phyloP scores from a whole-genome alignment of 1,139 yeast genomes.

The Geotrichum australiense region DNA sequence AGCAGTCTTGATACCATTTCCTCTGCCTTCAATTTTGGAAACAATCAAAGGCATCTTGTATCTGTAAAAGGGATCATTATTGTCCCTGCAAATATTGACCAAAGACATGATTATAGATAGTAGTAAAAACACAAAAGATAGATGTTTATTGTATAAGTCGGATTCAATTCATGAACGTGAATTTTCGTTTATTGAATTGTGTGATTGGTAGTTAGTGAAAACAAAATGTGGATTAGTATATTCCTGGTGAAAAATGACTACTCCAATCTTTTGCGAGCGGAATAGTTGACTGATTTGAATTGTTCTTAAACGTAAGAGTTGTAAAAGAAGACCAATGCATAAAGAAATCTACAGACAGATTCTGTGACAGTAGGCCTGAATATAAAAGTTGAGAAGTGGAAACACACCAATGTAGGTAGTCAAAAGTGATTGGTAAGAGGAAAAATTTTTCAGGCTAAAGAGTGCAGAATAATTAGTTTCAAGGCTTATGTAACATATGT shows the following conservation, averaged over 20 bases:
- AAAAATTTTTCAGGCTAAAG: no score
- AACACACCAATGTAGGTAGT: background rate
- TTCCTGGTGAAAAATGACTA: slow-evolving; percentile 13
- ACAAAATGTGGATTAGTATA: slow-evolving; percentile 5
- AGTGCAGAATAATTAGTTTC: no score
- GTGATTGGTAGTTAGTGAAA: background rate
- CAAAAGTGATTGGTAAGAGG: slow-evolving; percentile 3
- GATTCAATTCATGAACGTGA: background rate
- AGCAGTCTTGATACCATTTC: slow-evolving; percentile 98
- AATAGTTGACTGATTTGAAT: slow-evolving; percentile 9
- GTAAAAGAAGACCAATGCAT: slow-evolving; percentile 12
- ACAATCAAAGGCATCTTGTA: slow-evolving; percentile 98
- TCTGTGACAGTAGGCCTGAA: background rate
- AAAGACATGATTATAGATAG: slow-evolving; percentile 52
- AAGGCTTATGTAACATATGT: no score
- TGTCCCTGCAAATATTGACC: slow-evolving; percentile 93
- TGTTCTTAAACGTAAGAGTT: no score
- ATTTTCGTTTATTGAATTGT: background rate
- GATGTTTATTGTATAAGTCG: background rate
- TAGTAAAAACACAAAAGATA: background rate
- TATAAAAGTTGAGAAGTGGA: background rate
- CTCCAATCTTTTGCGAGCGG: slow-evolving; percentile 12
- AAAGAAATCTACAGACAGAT: slow-evolving; percentile 5
- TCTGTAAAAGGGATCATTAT: slow-evolving; percentile 97
- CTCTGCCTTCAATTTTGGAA: slow-evolving; percentile 97